Conservation (phyloP, 2,329 filamentous ascomycete genomes). For the Stylonectria norvegica region DNA sequence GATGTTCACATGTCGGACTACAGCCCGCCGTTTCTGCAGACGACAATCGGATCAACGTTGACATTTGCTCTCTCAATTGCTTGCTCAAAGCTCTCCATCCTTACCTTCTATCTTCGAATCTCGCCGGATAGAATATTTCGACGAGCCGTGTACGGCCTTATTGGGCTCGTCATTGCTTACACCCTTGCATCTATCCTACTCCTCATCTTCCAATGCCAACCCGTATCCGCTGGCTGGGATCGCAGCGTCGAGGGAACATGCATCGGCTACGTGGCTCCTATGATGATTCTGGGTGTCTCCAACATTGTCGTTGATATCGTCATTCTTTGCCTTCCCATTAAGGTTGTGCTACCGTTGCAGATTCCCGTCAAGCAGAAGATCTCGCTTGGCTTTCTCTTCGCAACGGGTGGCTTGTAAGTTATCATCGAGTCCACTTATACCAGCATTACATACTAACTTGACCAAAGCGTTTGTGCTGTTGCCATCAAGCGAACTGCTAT, state of each 20-base stretch:
- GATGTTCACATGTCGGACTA: constrained; percentile 20
- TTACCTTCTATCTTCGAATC: constrained; percentile 46
- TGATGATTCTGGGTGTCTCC: constrained; percentile 24
- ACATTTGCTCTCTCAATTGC: constrained; percentile 40
- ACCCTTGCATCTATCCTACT: constrained; percentile 38
- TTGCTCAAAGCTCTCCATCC: constrained; percentile 42
- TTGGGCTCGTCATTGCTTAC: constrained; percentile 38
- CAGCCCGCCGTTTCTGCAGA: constrained; percentile 26
- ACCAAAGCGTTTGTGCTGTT: constrained; percentile 24
- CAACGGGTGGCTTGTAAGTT: constrained; percentile 30
- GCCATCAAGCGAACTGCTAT: constrained; percentile 28
- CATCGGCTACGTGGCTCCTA: constrained; percentile 35
- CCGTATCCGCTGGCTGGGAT: constrained; percentile 43
- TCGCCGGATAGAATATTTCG: constrained; percentile 22
- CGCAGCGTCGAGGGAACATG: constrained; percentile 34
- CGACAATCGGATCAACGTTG: constrained; percentile 36
- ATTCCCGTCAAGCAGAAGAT: constrained; percentile 48
- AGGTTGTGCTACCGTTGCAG: constrained; percentile 42
- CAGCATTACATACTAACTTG: background rate
- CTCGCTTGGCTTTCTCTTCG: constrained; percentile 46
- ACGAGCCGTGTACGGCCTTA: constrained; percentile 20
- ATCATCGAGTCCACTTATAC: no score
- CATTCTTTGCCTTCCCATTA: constrained; percentile 44
- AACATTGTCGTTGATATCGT: constrained; percentile 47
- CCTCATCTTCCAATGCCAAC: constrained; percentile 40